phyloP scores from a whole-genome alignment of 2,329 filamentous ascomycete species.

The Chaetomium globosum region DNA sequence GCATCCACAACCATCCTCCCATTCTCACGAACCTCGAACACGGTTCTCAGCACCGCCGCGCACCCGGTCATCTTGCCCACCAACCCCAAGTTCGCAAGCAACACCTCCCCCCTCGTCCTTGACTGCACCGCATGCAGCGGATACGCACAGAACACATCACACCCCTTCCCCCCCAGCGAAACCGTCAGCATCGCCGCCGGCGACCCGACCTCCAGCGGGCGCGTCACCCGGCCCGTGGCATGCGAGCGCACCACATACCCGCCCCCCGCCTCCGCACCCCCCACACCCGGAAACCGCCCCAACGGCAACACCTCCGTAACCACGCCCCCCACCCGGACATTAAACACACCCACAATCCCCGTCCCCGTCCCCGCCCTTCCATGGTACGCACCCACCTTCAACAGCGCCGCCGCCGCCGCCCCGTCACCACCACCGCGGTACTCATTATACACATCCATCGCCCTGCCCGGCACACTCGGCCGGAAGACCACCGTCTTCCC shows the following conservation, averaged over 20 bases:
- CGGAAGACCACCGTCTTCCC: constrained; percentile 80
- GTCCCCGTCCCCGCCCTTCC: constrained; percentile 68
- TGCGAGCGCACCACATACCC: constrained; percentile 76
- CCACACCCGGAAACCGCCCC: constrained; percentile 71
- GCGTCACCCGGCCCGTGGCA: constrained; percentile 63
- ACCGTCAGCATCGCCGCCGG: constrained; percentile 60
- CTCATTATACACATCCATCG: constrained; percentile 70
- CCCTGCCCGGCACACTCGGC: constrained; percentile 73
- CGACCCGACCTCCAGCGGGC: constrained; percentile 50
- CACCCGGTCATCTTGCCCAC: constrained; percentile 87
- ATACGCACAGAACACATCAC: constrained; percentile 80
- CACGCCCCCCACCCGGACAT: constrained; percentile 60
- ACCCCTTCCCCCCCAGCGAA: constrained; percentile 66
- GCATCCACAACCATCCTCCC: constrained; percentile 67
- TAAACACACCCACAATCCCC: constrained; percentile 82
- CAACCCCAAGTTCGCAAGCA: constrained; percentile 73
- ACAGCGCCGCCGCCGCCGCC: constrained; percentile 56
- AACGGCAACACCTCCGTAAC: constrained; percentile 72
- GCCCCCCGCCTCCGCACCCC: constrained; percentile 39
- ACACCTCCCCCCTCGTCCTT: constrained; percentile 47
- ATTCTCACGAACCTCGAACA: constrained; percentile 58
- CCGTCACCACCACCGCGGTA: constrained; percentile 50
- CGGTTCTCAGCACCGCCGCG: constrained; percentile 70
- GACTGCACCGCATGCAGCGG: constrained; percentile 62
- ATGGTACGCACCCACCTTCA: constrained; percentile 80